Percentiles rank a stretch among this genome's conserved stretches.
Evolutionary conservation across 208 protist species (phyloP).

Genomic region (Naegleria fowleri): DNA sequence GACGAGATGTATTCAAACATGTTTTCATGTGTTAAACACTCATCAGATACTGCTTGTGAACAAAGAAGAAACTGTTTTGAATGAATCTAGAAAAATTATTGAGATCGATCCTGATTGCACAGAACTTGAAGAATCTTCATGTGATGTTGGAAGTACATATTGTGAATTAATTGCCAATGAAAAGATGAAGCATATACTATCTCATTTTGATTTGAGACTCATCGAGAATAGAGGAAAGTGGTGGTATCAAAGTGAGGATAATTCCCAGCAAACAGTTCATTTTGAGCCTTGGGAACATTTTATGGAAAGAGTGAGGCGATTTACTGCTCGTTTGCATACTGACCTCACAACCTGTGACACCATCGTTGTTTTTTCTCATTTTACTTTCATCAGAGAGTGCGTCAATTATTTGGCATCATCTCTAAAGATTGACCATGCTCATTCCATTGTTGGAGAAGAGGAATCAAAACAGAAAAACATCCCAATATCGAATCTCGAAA

Average conservation of each 20-base stretch:
- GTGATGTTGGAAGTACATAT: not conserved
- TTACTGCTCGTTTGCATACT: not conserved
- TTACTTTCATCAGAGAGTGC: not conserved
- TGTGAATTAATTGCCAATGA: not conserved
- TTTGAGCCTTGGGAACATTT: not conserved
- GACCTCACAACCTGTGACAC: not conserved
- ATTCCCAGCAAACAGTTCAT: not conserved
- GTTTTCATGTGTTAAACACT: not conserved
- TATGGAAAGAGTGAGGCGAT: not conserved
- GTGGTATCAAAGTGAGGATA: not conserved
- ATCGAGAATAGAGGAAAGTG: not conserved
- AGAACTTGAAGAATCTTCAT: not conserved
- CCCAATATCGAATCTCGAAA: not conserved
- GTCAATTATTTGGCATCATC: not conserved
- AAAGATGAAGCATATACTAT: not conserved
- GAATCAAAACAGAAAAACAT: not conserved
- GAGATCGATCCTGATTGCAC: not conserved
- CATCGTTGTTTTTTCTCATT: not conserved
- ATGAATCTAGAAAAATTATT: not conserved
- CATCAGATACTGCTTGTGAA: not conserved
- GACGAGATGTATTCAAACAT: not conserved
- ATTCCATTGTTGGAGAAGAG: not conserved
- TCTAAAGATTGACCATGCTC: not conserved
- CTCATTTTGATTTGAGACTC: not conserved
- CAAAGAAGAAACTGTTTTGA: not conserved